Conservation (phyloP, 139 green algal species). For the Chlamydomonas schloesseri region DNA sequence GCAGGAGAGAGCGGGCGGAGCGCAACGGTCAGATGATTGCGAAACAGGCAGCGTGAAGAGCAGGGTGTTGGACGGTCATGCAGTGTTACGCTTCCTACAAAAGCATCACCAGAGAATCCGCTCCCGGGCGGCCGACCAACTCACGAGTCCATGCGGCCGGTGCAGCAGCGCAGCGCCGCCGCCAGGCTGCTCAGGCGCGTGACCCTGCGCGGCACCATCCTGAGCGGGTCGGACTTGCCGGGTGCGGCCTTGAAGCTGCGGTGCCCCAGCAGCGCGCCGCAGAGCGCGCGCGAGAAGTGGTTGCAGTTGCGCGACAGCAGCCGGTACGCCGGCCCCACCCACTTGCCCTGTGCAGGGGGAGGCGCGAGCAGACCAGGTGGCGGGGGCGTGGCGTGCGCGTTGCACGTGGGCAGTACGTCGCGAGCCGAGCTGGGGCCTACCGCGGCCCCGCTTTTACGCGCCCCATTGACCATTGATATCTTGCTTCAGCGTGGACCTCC, state of each 20-base stretch:
- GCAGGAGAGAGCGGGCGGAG: too few species aligned
- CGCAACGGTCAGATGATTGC: too few species aligned
- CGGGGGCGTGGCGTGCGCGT: neutral
- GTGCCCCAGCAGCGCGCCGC: neutral
- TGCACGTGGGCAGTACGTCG: neutral
- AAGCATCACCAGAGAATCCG: too few species aligned
- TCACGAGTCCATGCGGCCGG: neutral
- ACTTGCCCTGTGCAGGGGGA: neutral
- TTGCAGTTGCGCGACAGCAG: constrained; percentile 38
- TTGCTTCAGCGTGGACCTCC: too few species aligned
- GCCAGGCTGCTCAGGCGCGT: neutral
- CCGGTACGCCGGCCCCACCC: constrained; percentile 12
- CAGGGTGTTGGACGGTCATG: too few species aligned
- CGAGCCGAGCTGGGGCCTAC: too few species aligned
- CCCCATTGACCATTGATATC: too few species aligned
- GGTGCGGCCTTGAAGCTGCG: constrained; percentile 36
- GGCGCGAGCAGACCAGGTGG: neutral
- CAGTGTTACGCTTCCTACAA: too few species aligned
- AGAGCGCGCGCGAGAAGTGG: constrained; percentile 23
- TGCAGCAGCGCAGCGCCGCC: neutral
- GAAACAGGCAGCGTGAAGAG: too few species aligned
- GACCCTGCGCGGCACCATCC: constrained; percentile 3
- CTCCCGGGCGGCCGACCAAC: neutral
- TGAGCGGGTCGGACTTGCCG: neutral
- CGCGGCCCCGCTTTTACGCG: too few species aligned